A percentile compares a stretch with the other conserved stretches of the same genome.
phyloP scores from a whole-genome alignment of 345 rosid species.

The Mercurialis annua region DNA sequence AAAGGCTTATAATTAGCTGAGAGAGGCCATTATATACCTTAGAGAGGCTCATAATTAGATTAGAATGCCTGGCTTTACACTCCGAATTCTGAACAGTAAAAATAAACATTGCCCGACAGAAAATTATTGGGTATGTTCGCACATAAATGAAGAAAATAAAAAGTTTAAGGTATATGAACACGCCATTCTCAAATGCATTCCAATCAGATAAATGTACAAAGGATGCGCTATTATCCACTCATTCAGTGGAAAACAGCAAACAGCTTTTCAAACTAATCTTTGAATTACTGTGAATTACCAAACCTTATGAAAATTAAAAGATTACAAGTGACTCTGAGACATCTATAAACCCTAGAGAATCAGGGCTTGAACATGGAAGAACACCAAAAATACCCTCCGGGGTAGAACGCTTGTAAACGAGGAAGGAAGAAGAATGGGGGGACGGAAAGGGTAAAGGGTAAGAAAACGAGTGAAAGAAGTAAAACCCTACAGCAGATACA shows the following conservation, averaged over 20 bases:
- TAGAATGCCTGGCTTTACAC: no score
- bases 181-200: slow-evolving; percentile 11
- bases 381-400: slow-evolving; percentile 38
- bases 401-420: slow-evolving; percentile 18
- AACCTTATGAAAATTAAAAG: neutral
- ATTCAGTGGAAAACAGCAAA: slow-evolving; percentile 17
- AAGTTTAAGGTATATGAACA: neutral
- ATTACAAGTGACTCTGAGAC: slow-evolving; percentile 28
- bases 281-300: neutral
- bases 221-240: slow-evolving; percentile 23
- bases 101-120: no score
- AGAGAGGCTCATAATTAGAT: no score
- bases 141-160: no score
- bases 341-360: slow-evolving; percentile 28
- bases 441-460: neutral
- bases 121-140: no score
- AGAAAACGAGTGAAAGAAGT: neutral
- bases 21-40: no score
- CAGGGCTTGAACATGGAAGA: slow-evolving; percentile 15
- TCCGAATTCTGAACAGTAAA: no score
- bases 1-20: no score
- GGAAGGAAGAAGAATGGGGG: neutral
- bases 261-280: slow-evolving; percentile 12
- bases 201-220: slow-evolving; percentile 28
- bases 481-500: slow-evolving; percentile 24